Evolutionary conservation across 1,284 basidiomycete genomes (phyloP).

Genomic region (Pseudozyma thailandica): DNA sequence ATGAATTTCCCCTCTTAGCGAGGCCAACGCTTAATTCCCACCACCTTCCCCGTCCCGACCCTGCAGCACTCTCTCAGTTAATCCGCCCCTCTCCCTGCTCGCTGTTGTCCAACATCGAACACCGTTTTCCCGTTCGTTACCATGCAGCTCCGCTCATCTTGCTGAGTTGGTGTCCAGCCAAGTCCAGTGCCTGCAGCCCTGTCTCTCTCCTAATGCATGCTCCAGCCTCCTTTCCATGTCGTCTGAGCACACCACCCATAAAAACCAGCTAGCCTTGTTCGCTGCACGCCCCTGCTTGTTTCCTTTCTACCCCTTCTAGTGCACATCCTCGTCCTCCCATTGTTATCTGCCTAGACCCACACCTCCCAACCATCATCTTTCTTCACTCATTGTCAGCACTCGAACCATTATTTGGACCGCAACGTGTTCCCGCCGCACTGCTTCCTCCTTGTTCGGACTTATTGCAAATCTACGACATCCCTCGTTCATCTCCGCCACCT

Average conservation of each 20-base stretch:
- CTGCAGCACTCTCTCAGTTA: neutral
- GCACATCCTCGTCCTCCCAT: neutral
- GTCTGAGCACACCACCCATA: neutral
- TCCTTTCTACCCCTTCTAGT: neutral
- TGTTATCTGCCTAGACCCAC: neutral
- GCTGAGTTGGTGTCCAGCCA: neutral
- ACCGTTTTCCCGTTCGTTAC: neutral
- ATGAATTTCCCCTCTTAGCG: neutral
- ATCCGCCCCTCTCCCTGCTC: conserved; percentile 1
- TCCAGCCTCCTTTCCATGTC: neutral
- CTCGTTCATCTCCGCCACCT: too few species aligned
- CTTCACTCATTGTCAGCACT: too few species aligned
- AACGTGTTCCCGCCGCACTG: too few species aligned
- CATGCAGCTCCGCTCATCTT: neutral
- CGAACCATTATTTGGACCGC: too few species aligned
- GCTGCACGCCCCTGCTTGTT: neutral
- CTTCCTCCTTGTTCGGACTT: too few species aligned
- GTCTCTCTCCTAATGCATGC: neutral
- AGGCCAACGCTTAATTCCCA: neutral
- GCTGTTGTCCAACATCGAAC: neutral
- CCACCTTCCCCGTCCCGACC: conserved; percentile 7
- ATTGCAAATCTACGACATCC: too few species aligned
- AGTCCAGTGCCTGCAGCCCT: too few species aligned
- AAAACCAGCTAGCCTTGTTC: neutral
- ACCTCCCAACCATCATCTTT: too few species aligned